Percentiles rank a stretch among this genome's conserved stretches.
These are phyloP conservation scores for Cenchrus americanus DNA, from an alignment of 176 grass and related monocot species.

Conservation along the genomic window DNA sequence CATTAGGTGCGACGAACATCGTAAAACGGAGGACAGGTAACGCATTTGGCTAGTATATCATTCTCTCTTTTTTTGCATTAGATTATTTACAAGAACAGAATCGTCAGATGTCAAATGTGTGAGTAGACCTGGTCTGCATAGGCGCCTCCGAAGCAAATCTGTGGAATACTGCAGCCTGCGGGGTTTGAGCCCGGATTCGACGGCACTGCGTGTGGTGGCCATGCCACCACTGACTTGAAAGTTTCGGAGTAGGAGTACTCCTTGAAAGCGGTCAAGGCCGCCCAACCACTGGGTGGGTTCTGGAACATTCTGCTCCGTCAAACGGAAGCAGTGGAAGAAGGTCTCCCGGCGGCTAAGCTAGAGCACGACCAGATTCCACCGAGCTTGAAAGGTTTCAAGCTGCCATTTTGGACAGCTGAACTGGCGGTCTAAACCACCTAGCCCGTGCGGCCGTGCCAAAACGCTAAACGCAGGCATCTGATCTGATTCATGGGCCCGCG, in stretches of 20 bases:
- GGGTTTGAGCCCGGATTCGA: not conserved
- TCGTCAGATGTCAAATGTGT: not conserved
- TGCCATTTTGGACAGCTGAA: not conserved
- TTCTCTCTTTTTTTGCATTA: not conserved
- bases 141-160: not conserved
- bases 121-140: not conserved
- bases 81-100: not conserved
- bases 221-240: not conserved
- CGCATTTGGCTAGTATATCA: not conserved
- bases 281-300: constrained; percentile 33
- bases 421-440: not conserved
- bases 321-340: not conserved
- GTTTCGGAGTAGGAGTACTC: not conserved
- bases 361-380: not conserved
- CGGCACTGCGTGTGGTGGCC: not conserved
- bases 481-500: not conserved
- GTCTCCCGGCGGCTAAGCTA: constrained; percentile 7
- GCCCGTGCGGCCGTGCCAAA: too few species aligned
- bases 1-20: not conserved
- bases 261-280: not conserved
- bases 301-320: constrained; percentile 42
- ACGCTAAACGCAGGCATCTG: not conserved
- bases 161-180: not conserved
- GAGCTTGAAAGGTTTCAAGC: not conserved
- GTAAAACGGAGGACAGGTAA: not conserved